A percentile compares a stretch with the other conserved stretches of the same genome.
Evolutionary conservation across 129 eudicot species (phyloP).

Genomic region (Centrapalus pauciflorus): DNA sequence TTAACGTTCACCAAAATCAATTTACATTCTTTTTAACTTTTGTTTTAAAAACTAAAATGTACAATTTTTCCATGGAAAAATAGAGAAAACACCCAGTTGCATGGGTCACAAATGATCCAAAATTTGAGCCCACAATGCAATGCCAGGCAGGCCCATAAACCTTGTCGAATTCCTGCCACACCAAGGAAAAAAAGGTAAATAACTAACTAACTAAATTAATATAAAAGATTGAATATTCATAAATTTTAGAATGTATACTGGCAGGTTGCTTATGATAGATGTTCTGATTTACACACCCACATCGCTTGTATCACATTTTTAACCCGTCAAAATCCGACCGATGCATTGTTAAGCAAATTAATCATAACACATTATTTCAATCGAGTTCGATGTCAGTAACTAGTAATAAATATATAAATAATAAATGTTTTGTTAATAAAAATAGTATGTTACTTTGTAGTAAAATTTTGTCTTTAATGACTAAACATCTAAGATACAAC

Average conservation of each 20-base stretch:
- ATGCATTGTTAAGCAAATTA: too few relatives aligned
- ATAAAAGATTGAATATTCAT: too few relatives aligned
- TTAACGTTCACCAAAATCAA: neutral
- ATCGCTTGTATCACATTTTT: too few relatives aligned
- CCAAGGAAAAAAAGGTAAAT: neutral
- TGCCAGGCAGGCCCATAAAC: constrained; percentile 98
- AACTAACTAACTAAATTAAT: neutral
- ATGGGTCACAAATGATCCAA: constrained; percentile 89
- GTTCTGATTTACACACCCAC: too few relatives aligned
- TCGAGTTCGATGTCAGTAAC: too few relatives aligned
- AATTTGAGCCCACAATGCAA: constrained; percentile 88
- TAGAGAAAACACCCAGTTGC: constrained; percentile 79
- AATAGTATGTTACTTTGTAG: neutral
- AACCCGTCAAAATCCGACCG: too few relatives aligned
- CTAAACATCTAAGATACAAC: neutral
- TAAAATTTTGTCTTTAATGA: neutral
- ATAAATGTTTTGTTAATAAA: neutral
- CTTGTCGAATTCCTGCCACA: constrained; percentile 83
- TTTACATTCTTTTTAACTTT: constrained; percentile 50
- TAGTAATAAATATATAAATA: neutral
- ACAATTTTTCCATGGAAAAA: constrained; percentile 76
- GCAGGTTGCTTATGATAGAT: too few relatives aligned
- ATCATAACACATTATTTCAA: too few relatives aligned
- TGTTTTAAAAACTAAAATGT: constrained; percentile 69
- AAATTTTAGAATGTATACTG: too few relatives aligned